A percentile compares a stretch with the other conserved stretches of the same genome.
Conservation (phyloP, 192 early-diverging fungal genomes). For the Dissophora ornata region DNA sequence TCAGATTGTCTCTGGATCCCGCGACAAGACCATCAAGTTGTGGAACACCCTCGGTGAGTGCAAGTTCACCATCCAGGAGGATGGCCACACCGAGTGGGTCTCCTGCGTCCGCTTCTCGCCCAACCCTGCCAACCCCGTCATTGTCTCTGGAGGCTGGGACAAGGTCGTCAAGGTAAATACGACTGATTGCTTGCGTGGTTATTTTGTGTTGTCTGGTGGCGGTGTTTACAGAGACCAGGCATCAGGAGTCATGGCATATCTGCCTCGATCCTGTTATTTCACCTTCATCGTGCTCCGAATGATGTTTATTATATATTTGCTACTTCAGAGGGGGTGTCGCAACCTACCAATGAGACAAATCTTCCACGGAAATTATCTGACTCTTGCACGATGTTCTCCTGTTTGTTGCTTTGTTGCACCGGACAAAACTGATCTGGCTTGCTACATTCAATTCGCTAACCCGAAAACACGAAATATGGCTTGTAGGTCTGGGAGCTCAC, state of each 20-base stretch:
- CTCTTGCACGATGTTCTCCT: not conserved
- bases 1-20: constrained; percentile 98
- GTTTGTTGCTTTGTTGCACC: not conserved
- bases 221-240: too few species aligned
- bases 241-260: constrained; percentile 1
- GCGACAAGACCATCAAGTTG: constrained; percentile 99
- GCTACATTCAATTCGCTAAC: too few species aligned
- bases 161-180: constrained; percentile 99
- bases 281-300: too few species aligned
- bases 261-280: too few species aligned
- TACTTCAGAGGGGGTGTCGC: constrained; percentile 73
- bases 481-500: constrained; percentile 99
- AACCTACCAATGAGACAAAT: constrained; percentile 72
- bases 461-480: too few species aligned
- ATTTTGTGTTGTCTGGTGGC: too few species aligned
- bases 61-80: constrained; percentile 98
- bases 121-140: constrained; percentile 97
- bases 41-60: constrained; percentile 99
- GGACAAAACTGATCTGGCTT: too few species aligned
- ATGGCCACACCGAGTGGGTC: constrained; percentile 98
- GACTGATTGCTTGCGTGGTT: too few species aligned
- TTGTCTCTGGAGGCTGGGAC: constrained; percentile 99
- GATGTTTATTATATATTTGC: constrained; percentile 74
- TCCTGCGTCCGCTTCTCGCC: constrained; percentile 99
- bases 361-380: constrained; percentile 59